Base-by-base conservation (phyloP, 805 yeast species). In the Kodamaea neixiangensis region DNA sequence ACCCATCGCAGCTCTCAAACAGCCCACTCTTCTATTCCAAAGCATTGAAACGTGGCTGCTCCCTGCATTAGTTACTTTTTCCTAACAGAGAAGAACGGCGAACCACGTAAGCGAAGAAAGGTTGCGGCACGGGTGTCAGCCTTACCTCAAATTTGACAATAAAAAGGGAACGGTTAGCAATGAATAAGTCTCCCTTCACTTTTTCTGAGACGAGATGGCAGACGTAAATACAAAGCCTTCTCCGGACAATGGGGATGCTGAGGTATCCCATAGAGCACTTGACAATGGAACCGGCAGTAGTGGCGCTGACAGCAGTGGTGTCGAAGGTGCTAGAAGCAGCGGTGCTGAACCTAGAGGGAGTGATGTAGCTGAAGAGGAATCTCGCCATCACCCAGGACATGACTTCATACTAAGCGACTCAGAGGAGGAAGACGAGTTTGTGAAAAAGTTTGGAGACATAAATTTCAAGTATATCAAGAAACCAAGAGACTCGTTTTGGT, bases 371-470 rank as follows among this genome's bases (percentile, higher is more conserved):
- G 41, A 17, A 11, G 41, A 37, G 31, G 18, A 3, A 3, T 25
- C 31, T 13, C 44, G 5, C 15, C 21, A n/a, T 5, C 44, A 40
- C 44, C 18, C 3, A 13, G 31, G 7, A 15, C 18, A 40, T 14
- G 44, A 18, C 3, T 20, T n/a, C 33, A 20, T 40, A 11, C 22
- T 40, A 13, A 21, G 33, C 7, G 44, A 40, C 33, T 40, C 44
- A 7, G 44, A 40, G 18, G 3, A 17, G 7, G 44, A 40, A 22
- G 44, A 40, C 17, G 78, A 70, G 29, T 80, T 80, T 54, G 68
- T 79, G 2, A 59, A 64, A 44, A 78, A 75, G 49, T 80, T 77
- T 57, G 85, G 85, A 5, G 79, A 72, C 10, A 71, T 81, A 33
- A 49, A 75, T 3, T 76, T 79, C 44, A 66, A 69, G 52, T 79